Evolutionary conservation across 306 rosid genomes (phyloP).

Genomic region (Vigna radiata): DNA sequence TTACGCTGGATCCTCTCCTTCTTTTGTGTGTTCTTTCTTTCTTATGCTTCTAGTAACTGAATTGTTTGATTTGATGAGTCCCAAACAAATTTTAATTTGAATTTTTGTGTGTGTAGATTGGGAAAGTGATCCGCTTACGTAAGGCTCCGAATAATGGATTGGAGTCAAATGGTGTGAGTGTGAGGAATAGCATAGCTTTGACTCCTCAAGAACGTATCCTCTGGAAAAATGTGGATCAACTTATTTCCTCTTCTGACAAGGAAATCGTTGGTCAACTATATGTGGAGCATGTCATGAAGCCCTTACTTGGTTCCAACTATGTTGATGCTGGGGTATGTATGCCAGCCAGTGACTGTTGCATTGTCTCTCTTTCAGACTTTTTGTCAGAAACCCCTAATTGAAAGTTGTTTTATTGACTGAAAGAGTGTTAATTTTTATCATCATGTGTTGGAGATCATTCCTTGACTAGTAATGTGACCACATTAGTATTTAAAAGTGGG

Average conservation of each 20-base stretch:
- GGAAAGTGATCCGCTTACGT: slow-evolving; percentile 80
- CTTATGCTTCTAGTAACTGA: not conserved
- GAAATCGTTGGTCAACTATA: slow-evolving; percentile 62
- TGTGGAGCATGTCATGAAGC: slow-evolving; percentile 75
- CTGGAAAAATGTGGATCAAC: slow-evolving; percentile 69
- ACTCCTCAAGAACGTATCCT: slow-evolving; percentile 61
- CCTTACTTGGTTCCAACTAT: slow-evolving; percentile 75
- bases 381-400: not conserved
- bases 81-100: not conserved
- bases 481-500: not conserved
- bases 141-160: slow-evolving; percentile 65
- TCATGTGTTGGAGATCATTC: not conserved
- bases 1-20: slow-evolving; percentile 71
- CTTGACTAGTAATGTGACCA: not conserved
- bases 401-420: slow-evolving; percentile 16
- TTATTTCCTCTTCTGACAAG: slow-evolving; percentile 63
- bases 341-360: not conserved
- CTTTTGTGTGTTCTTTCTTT: slow-evolving; percentile 58
- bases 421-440: slow-evolving; percentile 24
- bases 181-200: slow-evolving; percentile 54
- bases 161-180: slow-evolving; percentile 3
- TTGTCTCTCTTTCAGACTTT: slow-evolving; percentile 10
- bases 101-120: slow-evolving; percentile 58
- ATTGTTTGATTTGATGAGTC: not conserved
- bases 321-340: slow-evolving; percentile 88